phyloP scores from a whole-genome alignment of 345 rosid species.

The Excoecaria agallocha region DNA sequence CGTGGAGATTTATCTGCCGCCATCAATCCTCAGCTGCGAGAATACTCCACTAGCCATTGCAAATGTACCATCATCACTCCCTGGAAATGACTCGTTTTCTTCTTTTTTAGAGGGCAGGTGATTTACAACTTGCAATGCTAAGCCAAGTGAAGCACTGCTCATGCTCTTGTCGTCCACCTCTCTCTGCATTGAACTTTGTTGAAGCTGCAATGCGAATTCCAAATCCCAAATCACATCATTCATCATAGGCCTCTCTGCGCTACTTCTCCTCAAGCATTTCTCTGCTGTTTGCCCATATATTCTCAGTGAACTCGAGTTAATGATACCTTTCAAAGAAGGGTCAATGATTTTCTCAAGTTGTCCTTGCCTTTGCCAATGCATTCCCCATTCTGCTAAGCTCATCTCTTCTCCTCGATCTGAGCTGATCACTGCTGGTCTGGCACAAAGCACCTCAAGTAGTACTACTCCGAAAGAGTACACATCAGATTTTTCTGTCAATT shows the following conservation, averaged over 20 bases:
- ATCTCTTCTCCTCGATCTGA: constrained; percentile 33
- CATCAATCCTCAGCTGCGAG: constrained; percentile 26
- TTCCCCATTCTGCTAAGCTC: constrained; percentile 55
- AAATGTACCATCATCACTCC: too few relatives aligned
- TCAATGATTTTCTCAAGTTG: constrained; percentile 42
- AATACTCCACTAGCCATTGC: constrained; percentile 28
- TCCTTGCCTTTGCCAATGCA: constrained; percentile 32
- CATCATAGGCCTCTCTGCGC: constrained; percentile 54
- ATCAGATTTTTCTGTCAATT: constrained; percentile 58
- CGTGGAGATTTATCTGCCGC: constrained; percentile 27
- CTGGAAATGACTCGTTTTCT: constrained; percentile 10
- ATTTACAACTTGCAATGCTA: constrained; percentile 16
- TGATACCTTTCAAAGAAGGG: constrained; percentile 28
- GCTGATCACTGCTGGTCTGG: constrained; percentile 40
- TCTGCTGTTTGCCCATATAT: constrained; percentile 48
- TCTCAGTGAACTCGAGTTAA: constrained; percentile 37
- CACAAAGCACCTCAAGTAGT: constrained; percentile 52
- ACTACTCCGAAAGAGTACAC: constrained; percentile 59
- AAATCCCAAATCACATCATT: constrained; percentile 56
- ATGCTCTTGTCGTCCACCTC: constrained; percentile 27
- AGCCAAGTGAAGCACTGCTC: constrained; percentile 16
- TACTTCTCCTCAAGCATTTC: constrained; percentile 55
- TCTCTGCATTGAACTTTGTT: constrained; percentile 18
- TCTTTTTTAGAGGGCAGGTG: constrained; percentile 33
- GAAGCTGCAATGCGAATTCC: constrained; percentile 45